Evolutionary conservation across 495 filamentous ascomycete genomes (phyloP).

Genomic region (Podospora conica): DNA sequence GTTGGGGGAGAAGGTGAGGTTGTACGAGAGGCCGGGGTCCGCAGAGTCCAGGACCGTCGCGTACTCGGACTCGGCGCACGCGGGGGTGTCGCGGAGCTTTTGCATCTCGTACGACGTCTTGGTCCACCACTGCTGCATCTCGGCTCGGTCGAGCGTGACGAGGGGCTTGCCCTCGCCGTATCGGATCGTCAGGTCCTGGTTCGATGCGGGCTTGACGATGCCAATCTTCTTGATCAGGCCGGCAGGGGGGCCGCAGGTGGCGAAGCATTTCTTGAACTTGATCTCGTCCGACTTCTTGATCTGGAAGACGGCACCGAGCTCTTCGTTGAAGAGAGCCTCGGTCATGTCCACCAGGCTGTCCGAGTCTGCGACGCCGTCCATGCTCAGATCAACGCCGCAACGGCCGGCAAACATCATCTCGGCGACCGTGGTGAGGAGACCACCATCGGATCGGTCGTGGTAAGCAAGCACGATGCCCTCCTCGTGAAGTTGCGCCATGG

Average conservation of each 20-base stretch:
- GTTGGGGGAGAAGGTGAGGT: conserved; percentile 72
- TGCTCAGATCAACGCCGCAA: conserved; percentile 78
- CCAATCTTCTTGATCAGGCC: conserved; percentile 80
- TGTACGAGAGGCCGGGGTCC: conserved; percentile 82
- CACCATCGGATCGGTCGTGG: conserved; percentile 91
- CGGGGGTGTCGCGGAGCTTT: conserved; percentile 78
- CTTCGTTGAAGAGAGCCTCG: conserved; percentile 85
- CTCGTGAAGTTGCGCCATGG: conserved; percentile 78
- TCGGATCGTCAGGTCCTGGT: conserved; percentile 72
- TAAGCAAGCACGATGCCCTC: conserved; percentile 86
- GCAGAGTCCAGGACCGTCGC: conserved; percentile 65
- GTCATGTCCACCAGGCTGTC: conserved; percentile 57
- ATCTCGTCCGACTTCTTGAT: conserved; percentile 76
- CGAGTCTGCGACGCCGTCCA: conserved; percentile 61
- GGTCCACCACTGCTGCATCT: conserved; percentile 84
- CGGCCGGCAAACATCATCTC: conserved; percentile 99
- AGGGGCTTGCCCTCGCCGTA: conserved; percentile 55
- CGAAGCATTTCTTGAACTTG: conserved; percentile 84
- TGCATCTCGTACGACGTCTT: conserved; percentile 89
- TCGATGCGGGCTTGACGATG: conserved; percentile 56
- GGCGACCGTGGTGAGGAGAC: conserved; percentile 81
- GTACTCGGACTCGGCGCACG: conserved; percentile 81
- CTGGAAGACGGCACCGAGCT: conserved; percentile 96
- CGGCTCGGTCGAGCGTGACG: conserved; percentile 59
- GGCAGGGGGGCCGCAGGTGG: conserved; percentile 79